Base-by-base conservation (phyloP, 768 basidiomycete species). In the Leccinum boreale region DNA sequence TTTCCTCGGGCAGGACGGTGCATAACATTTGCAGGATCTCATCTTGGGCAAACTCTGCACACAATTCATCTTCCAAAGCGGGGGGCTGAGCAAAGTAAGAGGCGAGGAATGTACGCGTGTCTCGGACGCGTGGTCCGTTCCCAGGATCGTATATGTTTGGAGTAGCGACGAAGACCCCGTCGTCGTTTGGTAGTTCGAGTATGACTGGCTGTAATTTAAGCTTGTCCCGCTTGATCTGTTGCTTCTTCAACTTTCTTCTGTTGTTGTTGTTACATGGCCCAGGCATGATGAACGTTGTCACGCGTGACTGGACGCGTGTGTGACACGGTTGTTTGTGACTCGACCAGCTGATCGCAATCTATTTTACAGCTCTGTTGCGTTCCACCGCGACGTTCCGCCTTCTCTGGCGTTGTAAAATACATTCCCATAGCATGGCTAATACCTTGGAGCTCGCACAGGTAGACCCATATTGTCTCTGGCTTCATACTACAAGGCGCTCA, bases 131-230 rank as follows among this genome's bases (percentile, higher is more conserved):
- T 9, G 88, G 87, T 0, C 91, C 90, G 59, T 85, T 88, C 31
- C 90, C 90, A 0, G 88, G 88, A 68, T 92, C 87, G 58, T 87
- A 74, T 19, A 92, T 88, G 64, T 84, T 86, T 12, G 89, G 88
- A 35, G 74, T 65, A 57, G 79, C 69, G 15, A 75, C 73, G 50
- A 77, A 53, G 0, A 60, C 3, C 0, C 62, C 64, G 42, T 64
- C 54, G 8, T 58, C 64, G 15, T 61, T 7, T 12, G 42, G 44
- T 52, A 9, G 36, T 3, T 51, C 28, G 14, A 21, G 31, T 50
- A 39, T 26, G 36, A 29, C 5, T 44, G 55, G 39, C 17, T 35
- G 54, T 31, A 31, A 12, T 15, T 69, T 68, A 28, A 28, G 26
- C 54, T 70, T 75, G 52, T 74, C 73, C 60, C 75, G 76, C 61